A percentile compares a stretch with the other conserved stretches of the same genome.
These are phyloP conservation scores for Suillus subluteus DNA, from an alignment of 768 basidiomycete genomes.

Conservation along the genomic window DNA sequence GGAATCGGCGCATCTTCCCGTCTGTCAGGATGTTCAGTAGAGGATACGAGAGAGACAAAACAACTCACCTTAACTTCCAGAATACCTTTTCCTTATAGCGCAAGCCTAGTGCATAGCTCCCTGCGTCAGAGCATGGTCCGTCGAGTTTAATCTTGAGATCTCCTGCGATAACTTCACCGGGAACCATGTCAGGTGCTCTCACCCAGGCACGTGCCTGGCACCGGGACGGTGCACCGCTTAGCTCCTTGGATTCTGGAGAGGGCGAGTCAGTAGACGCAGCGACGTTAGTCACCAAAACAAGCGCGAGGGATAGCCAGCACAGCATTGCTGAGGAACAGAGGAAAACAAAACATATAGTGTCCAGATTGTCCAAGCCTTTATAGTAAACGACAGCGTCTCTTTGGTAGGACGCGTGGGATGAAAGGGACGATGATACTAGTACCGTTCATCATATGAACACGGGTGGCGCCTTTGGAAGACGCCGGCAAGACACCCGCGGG, in stretches of 20 bases:
- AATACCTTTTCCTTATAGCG: constrained; percentile 8
- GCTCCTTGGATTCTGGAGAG: background rate
- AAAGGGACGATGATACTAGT: background rate
- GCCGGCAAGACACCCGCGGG: background rate
- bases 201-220: constrained; percentile 10
- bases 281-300: background rate
- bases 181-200: constrained; percentile 11
- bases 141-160: constrained; percentile 6
- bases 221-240: background rate
- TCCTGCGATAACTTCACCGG: background rate
- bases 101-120: constrained; percentile 2
- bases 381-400: background rate
- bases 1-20: constrained; percentile 8
- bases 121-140: background rate
- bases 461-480: background rate
- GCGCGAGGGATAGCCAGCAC: constrained; percentile 1
- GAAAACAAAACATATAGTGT: background rate
- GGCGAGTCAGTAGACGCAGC: background rate
- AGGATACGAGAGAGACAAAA: background rate
- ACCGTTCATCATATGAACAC: background rate
- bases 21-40: background rate
- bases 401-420: too few species aligned
- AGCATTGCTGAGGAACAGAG: background rate
- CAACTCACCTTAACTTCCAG: background rate
- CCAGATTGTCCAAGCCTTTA: background rate